Conservation (phyloP, 1,284 basidiomycete genomes). For the Phellinidium pouzarii region DNA sequence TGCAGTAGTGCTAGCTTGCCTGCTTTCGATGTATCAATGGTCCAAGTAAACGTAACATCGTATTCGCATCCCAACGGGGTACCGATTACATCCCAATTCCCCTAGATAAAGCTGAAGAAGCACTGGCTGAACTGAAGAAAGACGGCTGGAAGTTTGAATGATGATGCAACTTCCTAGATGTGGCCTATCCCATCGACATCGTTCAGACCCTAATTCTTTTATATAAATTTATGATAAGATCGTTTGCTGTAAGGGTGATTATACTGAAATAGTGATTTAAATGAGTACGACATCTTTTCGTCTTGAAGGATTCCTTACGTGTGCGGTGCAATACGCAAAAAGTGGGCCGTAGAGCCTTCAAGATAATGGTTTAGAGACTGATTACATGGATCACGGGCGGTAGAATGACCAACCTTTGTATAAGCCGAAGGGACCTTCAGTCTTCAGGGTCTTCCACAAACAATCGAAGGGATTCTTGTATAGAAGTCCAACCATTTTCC, state of each 20-base stretch:
- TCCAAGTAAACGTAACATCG: conserved; percentile 3
- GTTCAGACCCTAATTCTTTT: conserved; percentile 29
- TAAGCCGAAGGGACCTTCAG: conserved; percentile 87
- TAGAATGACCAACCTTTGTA: conserved; percentile 66
- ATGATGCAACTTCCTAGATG: background rate
- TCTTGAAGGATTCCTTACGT: conserved; percentile 47
- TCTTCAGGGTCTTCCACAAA: conserved; percentile 90
- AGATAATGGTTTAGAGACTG: background rate
- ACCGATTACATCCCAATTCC: conserved; percentile 57
- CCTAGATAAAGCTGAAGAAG: conserved; percentile 34
- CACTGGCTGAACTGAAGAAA: conserved; percentile 33
- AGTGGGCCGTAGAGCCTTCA: conserved; percentile 84
- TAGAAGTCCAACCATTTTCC: conserved; percentile 67
- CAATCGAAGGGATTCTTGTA: conserved; percentile 94
- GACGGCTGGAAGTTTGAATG: conserved; percentile 39
- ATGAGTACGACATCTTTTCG: background rate
- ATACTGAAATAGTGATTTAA: conserved; percentile 46
- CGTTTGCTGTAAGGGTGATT: conserved; percentile 82
- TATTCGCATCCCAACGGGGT: conserved; percentile 33
- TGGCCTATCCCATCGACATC: background rate
- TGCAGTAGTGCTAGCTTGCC: conserved; percentile 35
- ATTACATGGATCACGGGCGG: background rate
- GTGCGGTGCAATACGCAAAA: conserved; percentile 87
- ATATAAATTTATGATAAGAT: conserved; percentile 76
- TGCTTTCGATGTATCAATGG: conserved; percentile 26